These are phyloP conservation scores for Fusarium equiseti DNA, from an alignment of 2,329 filamentous ascomycete genomes.

Conservation along the genomic window DNA sequence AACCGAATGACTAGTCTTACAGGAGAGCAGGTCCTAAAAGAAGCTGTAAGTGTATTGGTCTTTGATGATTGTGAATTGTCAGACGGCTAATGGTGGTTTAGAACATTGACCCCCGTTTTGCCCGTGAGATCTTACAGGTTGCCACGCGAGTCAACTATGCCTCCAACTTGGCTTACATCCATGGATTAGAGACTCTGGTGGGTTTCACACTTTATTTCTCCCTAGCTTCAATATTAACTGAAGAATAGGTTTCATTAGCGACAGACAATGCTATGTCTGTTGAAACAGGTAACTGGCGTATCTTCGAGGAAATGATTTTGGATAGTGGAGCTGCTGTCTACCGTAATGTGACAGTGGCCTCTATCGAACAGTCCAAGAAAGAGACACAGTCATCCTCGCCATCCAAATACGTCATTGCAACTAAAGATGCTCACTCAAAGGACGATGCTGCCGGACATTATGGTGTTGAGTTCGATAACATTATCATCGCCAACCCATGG, in stretches of 20 bases:
- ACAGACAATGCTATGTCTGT: constrained; percentile 85
- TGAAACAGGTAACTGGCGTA: constrained; percentile 90
- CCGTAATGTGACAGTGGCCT: constrained; percentile 76
- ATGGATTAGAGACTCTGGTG: constrained; percentile 88
- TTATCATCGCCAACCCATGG: constrained; percentile 85
- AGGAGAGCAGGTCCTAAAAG: constrained; percentile 77
- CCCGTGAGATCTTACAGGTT: constrained; percentile 87
- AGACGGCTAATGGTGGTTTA: constrained; percentile 45
- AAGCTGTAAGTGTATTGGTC: constrained; percentile 61
- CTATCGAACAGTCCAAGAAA: constrained; percentile 65
- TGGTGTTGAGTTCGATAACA: constrained; percentile 75
- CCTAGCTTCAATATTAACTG: constrained; percentile 6
- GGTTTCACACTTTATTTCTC: constrained; percentile 3
- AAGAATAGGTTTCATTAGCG: constrained; percentile 80
- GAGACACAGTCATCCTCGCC: constrained; percentile 53
- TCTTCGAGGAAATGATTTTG: constrained; percentile 86
- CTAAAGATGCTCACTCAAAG: constrained; percentile 44
- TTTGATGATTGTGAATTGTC: no score
- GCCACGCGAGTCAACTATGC: constrained; percentile 95
- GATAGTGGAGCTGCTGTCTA: constrained; percentile 70
- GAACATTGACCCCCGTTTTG: constrained; percentile 72
- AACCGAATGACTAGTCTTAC: constrained; percentile 74
- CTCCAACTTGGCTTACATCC: constrained; percentile 86
- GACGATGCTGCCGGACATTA: constrained; percentile 54
- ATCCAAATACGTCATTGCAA: constrained; percentile 62